Percentiles rank a stretch among this genome's conserved stretches.
phyloP scores from a whole-genome alignment of 2,329 filamentous ascomycete genomes.

The Fusarium marasasianum region DNA sequence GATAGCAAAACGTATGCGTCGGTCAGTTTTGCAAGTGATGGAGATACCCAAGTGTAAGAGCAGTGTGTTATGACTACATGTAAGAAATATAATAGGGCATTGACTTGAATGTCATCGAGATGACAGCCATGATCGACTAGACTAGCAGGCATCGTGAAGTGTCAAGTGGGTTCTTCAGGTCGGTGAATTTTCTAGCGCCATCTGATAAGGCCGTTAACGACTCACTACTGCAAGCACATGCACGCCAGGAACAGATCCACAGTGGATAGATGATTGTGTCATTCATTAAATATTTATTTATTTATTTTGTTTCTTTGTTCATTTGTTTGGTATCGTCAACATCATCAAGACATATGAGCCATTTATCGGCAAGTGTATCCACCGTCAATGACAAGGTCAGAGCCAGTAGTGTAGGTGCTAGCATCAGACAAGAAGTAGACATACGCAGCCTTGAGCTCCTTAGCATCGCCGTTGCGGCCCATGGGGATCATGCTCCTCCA shows the following conservation, averaged over 20 bases:
- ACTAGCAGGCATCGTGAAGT: slow-evolving; percentile 15
- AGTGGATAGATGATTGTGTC: background rate
- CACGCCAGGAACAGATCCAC: slow-evolving; percentile 19
- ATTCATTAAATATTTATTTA: slow-evolving; percentile 26
- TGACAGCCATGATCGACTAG: background rate
- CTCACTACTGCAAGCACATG: slow-evolving; percentile 16
- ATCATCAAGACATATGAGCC: slow-evolving; percentile 11
- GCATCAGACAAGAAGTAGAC: slow-evolving; percentile 81
- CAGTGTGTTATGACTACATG: background rate
- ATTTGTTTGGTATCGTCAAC: slow-evolving; percentile 24
- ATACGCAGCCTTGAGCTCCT: slow-evolving; percentile 82
- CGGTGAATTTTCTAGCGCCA: slow-evolving; percentile 12
- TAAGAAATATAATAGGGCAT: background rate
- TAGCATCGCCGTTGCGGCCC: slow-evolving; percentile 71
- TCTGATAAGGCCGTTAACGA: slow-evolving; percentile 1
- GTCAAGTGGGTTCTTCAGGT: background rate
- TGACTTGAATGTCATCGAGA: background rate
- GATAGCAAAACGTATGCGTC: background rate
- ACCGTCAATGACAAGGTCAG: slow-evolving; percentile 77
- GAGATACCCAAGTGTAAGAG: slow-evolving; percentile 10
- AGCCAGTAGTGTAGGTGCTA: slow-evolving; percentile 77
- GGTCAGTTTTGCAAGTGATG: slow-evolving; percentile 7
- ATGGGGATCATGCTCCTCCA: slow-evolving; percentile 81
- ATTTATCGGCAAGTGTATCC: slow-evolving; percentile 65
- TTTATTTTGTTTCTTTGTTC: background rate